Base-by-base conservation (phyloP, 1,284 basidiomycete species). In the Austroboletus niveus region DNA sequence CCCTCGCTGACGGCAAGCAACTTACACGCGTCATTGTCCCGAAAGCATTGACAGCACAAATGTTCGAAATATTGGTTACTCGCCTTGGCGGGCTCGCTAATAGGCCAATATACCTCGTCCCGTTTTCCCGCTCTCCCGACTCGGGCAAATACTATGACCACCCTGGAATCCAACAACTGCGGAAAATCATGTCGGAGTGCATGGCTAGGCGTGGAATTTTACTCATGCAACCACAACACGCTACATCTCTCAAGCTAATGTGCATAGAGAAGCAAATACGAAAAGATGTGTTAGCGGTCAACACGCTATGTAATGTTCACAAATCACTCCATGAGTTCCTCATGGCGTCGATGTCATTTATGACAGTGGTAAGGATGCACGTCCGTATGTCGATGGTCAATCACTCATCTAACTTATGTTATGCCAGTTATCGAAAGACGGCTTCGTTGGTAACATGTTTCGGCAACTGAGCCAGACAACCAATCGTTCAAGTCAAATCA, bases 211-310 rank as follows among this genome's bases (percentile, higher is more conserved):
- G 71, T 12, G 79, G 79, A 0, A 55, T 81, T 17, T 57, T 79
- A 4, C 60, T 81, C 1, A 63, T 68, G 7, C 79, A 81, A 49
- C 80, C 78, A 0, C 78, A 81, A 44, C 78, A 81, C 43, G 69
- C 79, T 1, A 66, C 80, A 8, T 80, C 79, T 0, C 75, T 60
- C 35, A 60, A 52, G 36, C n/a, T 61, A 4, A 46, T 30, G 53
- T 60, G 8, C 8, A 52, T 29, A 29, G 27, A 29, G 8, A 5
- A 8, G 6, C 27, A 63, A 40, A 36, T 69, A 20, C 17, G 10
- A 10, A 20, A 39, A 22, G 1, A 17, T 9, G 22, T 5, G 11
- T 17, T 10, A 3, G 38, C 8, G 10, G 20, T 1, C 10, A 20
- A 39, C 38, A 4, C 17, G 10, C 5, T 2, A 20, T 17, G 7